Base-by-base conservation (phyloP, 75 land plant species). In the Pinus tabuliformis region DNA sequence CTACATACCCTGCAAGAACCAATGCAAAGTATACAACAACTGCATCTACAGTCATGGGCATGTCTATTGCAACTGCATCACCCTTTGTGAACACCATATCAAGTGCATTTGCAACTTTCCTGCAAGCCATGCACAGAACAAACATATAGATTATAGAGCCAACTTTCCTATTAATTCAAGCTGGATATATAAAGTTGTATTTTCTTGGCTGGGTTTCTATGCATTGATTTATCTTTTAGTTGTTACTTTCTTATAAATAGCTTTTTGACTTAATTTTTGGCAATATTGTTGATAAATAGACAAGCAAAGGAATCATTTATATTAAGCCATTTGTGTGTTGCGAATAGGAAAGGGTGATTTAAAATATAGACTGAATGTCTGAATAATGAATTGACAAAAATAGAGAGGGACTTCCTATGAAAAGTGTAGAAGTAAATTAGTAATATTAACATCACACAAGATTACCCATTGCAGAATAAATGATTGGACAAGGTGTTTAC, bases 31-130 rank as follows among this genome's bases (percentile, higher is more conserved):
- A 96, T 60, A 89, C 86, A 26, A 90, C 77, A 57, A 96, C 93
- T 57, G 98, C 92, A 76, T 83, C 63, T 59, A 76, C 83, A 26
- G 94, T 89, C 99, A 96, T 94, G 66, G 99, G 98, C 99, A 96
- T 96, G 72, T 88, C 90, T 65, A 96, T 96, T 3, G 98, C 99
- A 76, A 96, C 79, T 60, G 87, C 81, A 81, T 94, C 98, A 62
- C 99, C 99, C 85, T 85, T 92, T 54, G 79, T 62, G 75, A 96
- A 89, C 7, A 74, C 76, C 26, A 80, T 76, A 49, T 90, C 98
- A 39, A 96, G 77, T 30, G 95, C 94, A 90, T 92, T 94, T 62
- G 99, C 99, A 14, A 94, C 93, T 62, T 83, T 70, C 88, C 99
- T 96, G 84, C 72, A 30, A 82, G 49, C 37, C 57, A 78, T 15